Conservation (phyloP, 441 rosid species). For the Cnidoscolus chayamansa region DNA sequence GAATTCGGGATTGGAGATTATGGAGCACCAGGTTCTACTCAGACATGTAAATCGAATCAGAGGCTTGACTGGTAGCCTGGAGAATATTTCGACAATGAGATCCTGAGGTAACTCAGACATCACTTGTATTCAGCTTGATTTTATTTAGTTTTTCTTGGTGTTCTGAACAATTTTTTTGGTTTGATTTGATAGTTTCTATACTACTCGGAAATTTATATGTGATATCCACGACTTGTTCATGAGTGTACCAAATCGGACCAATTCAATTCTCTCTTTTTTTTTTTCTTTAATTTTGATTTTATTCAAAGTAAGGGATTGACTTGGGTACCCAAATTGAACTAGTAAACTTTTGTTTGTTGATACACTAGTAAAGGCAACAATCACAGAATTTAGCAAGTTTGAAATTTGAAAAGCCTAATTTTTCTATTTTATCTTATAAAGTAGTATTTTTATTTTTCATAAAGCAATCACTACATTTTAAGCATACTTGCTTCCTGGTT, state of each 20-base stretch:
- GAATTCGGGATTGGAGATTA: conserved; percentile 17
- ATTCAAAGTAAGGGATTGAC: too few relatives aligned
- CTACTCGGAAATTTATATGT: neutral
- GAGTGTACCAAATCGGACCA: too few relatives aligned
- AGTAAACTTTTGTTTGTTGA: neutral
- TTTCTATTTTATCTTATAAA: too few relatives aligned
- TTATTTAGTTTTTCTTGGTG: neutral
- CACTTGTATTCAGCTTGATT: neutral
- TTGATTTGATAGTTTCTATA: neutral
- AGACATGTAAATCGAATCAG: conserved; percentile 16
- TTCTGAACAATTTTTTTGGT: neutral
- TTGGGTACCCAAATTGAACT: neutral
- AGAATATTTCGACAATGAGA: conserved; percentile 7
- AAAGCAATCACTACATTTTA: too few relatives aligned
- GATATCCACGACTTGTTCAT: neutral
- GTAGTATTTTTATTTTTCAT: too few relatives aligned
- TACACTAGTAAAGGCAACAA: neutral
- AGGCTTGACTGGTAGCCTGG: conserved; percentile 15
- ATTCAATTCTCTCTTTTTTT: neutral
- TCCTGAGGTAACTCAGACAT: conserved; percentile 8
- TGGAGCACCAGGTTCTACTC: conserved; percentile 12
- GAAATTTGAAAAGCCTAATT: too few relatives aligned
- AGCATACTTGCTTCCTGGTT: too few relatives aligned
- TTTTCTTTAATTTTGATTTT: too few relatives aligned
- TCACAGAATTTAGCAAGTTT: too few relatives aligned